Evolutionary conservation across 768 basidiomycete species (phyloP), one percentile per base, ranked within the genome.

Genomic region (Boletus reticuloceps): DNA sequence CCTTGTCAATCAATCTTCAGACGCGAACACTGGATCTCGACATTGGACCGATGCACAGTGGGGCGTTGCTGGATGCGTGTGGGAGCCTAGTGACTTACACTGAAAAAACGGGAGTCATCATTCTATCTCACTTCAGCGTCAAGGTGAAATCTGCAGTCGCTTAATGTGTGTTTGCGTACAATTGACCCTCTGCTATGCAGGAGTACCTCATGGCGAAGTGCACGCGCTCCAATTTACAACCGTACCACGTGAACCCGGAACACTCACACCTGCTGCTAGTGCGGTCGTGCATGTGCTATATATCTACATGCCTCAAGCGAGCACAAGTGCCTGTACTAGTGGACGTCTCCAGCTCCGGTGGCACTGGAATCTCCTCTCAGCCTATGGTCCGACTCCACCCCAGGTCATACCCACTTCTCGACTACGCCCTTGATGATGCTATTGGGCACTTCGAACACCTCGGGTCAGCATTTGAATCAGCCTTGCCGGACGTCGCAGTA

Each of bases 71-170:
- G 40, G 52, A 56, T 38, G 53, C 55, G 1, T 56, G 55, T 19
- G 45, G 55, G n/a, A 56, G 53, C 20, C 20, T 56, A 3, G 45
- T 56, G 17, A 55, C 55, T 3, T 56, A 55, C 13, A 41, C 5
- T 16, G 34, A 42, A 36, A 37, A 42, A n/a, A 55, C 53, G 19
- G 53, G 5, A 2, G 17, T 47, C 6, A 38, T 56, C 13, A 55
- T 47, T 4, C 39, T 56, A 8, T 41, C 55, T n/a, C 54, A 56
- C 12, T 42, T 16, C 13, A 56, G 54, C 14, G 54, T 48, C 17
- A 56, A 38, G 46, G 55, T 56, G 29, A n/a, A 27, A 11, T 6
- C 27, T 39, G 27, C 1, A 13, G 2, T 16, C 19, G 10, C 8
- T 6, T 50, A 29, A 29, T 0, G 27, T 39, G 6, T 36, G 22